Base-by-base conservation (phyloP, 2,329 filamentous ascomycete species). In the Aspergillus versicolor region DNA sequence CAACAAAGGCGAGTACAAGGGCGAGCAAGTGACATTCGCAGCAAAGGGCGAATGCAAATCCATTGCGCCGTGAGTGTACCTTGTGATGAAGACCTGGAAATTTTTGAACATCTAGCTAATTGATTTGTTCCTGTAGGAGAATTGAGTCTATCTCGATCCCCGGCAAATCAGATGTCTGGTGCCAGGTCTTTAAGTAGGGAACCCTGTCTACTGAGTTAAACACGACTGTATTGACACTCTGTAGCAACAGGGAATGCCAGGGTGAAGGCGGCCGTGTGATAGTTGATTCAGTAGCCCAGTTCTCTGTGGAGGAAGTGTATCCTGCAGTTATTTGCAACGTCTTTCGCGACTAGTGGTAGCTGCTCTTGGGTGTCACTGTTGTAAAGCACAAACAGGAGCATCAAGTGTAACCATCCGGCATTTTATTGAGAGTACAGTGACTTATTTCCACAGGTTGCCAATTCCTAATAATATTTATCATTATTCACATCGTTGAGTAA, bases 51-150 rank as follows among this genome's bases (percentile, higher is more conserved):
- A 24, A 13, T 22, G 41, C 17, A 19, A 43, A 9, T 22, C 12
- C 1, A 19, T 43, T 13, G 13, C 21, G 9, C 41, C 41, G 41
- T 43, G 21, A 13, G 41, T 43, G 24, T 11, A 2, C 11, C 21
- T 1, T 1, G 9, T 0, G 11, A 22, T 8, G 3, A 22, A 1
- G 8, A 3, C 17, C 3, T 24, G 22, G n/a, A 13, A 0, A 22
- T 2, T 22, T 21, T 6, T 1, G 11, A 43, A 3, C 15, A 30
- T 21, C 3, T 7, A 15, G 24, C 41, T 6, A 12, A 13, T 3
- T 13, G 4, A 8, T 22, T 5, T 4, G 3, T 6, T 2, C 5
- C 17, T 30, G 27, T 22, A 47, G 44, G 15, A 30, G 24, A 11
- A 47, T 47, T 17, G 27, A 34, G 6, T 47, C 44, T 4, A 8